Evolutionary conservation across 2,329 filamentous ascomycete species (phyloP).

Genomic region (Zasmidium citrigriseum): DNA sequence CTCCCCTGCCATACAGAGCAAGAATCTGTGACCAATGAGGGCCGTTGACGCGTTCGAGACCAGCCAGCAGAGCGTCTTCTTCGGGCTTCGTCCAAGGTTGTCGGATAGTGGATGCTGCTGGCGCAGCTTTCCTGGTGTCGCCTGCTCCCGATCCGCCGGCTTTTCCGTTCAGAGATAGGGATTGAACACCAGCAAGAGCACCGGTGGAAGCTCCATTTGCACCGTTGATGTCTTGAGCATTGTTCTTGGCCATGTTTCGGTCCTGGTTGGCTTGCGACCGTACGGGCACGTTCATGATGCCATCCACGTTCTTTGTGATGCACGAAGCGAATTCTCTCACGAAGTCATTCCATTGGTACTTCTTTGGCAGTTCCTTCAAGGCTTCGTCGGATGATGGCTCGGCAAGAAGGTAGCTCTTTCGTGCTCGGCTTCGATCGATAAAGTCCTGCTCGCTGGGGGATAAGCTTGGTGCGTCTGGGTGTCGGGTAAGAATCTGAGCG

Average conservation of each 20-base stretch:
- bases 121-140: slow-evolving; percentile 18
- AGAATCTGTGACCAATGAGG: slow-evolving; percentile 94
- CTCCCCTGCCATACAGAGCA: slow-evolving; percentile 76
- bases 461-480: slow-evolving; percentile 54
- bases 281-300: slow-evolving; percentile 35
- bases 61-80: slow-evolving; percentile 85
- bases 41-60: slow-evolving; percentile 83
- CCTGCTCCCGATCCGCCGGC: slow-evolving; percentile 2
- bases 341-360: slow-evolving; percentile 66
- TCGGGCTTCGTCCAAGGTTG: slow-evolving; percentile 87
- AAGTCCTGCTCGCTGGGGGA: slow-evolving; percentile 63
- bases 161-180: slow-evolving; percentile 6
- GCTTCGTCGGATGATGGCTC: slow-evolving; percentile 46
- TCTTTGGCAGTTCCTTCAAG: slow-evolving; percentile 54
- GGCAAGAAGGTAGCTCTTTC: slow-evolving; percentile 58
- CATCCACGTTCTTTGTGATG: slow-evolving; percentile 59
- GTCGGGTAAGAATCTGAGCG: slow-evolving; percentile 54
- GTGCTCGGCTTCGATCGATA: slow-evolving; percentile 54
- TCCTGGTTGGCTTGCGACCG: slow-evolving; percentile 23
- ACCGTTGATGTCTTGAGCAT: slow-evolving; percentile 9
- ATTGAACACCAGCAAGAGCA: slow-evolving; percentile 6
- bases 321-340: slow-evolving; percentile 59
- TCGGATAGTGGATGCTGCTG: slow-evolving; percentile 40
- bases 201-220: slow-evolving; percentile 4
- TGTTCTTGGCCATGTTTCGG: slow-evolving; percentile 6